A percentile compares a stretch with the other conserved stretches of the same genome.
Conservation (phyloP, 768 basidiomycete species). For the Lactarius vividus region DNA sequence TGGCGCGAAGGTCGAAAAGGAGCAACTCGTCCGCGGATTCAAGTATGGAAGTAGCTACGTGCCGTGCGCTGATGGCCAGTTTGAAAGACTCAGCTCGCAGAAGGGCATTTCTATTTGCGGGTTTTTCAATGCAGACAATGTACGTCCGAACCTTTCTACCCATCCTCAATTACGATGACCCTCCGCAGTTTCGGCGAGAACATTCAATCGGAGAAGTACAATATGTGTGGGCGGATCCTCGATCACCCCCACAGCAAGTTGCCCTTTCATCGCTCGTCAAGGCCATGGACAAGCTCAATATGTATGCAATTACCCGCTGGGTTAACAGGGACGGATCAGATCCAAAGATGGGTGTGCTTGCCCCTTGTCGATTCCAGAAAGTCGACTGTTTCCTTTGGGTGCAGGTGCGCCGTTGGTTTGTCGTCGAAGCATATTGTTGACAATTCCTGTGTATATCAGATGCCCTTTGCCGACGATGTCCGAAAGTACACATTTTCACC, state of each 20-base stretch:
- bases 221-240: conserved; percentile 78
- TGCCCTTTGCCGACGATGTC: conserved; percentile 95
- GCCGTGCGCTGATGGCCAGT: conserved; percentile 84
- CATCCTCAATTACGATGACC: conserved; percentile 3
- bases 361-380: conserved; percentile 58
- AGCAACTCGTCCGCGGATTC: conserved; percentile 77
- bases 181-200: conserved; percentile 73
- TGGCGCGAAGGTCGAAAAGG: conserved; percentile 64
- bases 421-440: background rate
- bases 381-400: conserved; percentile 84
- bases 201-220: conserved; percentile 80
- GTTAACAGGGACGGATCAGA: conserved; percentile 69
- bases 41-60: conserved; percentile 89
- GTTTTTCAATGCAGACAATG: conserved; percentile 71
- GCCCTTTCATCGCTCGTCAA: conserved; percentile 84
- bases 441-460: conserved; percentile 43
- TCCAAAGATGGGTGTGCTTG: conserved; percentile 82
- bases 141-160: conserved; percentile 34
- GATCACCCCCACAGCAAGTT: conserved; percentile 66
- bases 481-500: conserved; percentile 86
- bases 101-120: conserved; percentile 88
- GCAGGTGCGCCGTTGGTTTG: conserved; percentile 49
- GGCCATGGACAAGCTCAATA: conserved; percentile 65
- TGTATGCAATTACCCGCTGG: conserved; percentile 81
- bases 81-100: conserved; percentile 65